Evolutionary conservation across 2,329 filamentous ascomycete genomes (phyloP), one percentile per base, ranked within the genome.

Genomic region (Cladophialophora bantiana): DNA sequence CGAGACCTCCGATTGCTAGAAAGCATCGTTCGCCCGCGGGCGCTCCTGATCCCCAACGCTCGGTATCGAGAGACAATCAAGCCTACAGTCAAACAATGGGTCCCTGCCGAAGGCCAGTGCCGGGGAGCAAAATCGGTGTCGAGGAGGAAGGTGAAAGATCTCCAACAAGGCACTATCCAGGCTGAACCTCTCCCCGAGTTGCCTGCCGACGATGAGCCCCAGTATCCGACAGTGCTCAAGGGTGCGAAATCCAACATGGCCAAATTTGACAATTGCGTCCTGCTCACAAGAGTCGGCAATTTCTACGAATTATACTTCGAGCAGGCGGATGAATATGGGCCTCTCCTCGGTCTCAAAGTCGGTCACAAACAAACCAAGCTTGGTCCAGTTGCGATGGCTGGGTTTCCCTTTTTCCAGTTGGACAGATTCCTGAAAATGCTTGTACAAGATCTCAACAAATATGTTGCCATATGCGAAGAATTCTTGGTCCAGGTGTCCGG

Each of bases 251-350:
- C 89, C 72, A 96, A 97, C 79, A 97, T 98, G 90, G 85, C 88
- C 72, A 93, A 90, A 74, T 97, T 96, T 80, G 87, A 89, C 74
- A 93, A 96, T 74, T 98, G 94, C 79, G 91, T 99, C 45, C 79
- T 99, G 7, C 81, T 99, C 67, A 99, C 95, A 3, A 88, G 94
- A 64, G 93, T 99, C 34, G 95, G 95, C 64, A 90, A 94, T 67
- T 99, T 99, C 80, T 99, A 98, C 79, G 95, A 99, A 86, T 83
- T 99, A 66, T 99, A 99, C 80, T 96, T 98, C 78, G 91, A 96
- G 74, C 94, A 99, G 77, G 95, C 96, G 10, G 91, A 96, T 66
- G 89, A 97, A 75, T 91, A 90, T 77, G 94, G 91, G 1, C 91
- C 93, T 0, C 82, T 96, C 53, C 83, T 99, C 70, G 95, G 93